Base-by-base conservation (phyloP, 139 green algal genomes). In the Ettlia oleoabundans region DNA sequence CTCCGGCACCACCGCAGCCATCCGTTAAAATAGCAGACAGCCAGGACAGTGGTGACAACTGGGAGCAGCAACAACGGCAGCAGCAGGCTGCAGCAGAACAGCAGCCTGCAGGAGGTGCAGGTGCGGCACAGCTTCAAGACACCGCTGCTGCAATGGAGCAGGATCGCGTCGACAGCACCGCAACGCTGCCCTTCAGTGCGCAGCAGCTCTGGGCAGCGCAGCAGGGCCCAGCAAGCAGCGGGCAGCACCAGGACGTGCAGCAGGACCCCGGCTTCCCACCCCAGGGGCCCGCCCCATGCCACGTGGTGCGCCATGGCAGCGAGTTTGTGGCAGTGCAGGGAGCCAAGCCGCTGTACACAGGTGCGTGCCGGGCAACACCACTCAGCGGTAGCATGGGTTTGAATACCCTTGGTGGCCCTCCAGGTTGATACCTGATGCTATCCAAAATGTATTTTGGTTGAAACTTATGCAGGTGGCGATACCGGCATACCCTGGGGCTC, bases 401-500 rank as follows among this genome's bases (percentile, higher is more conserved):
- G n/a, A n/a, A n/a, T n/a, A n/a, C n/a, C n/a, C n/a, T n/a, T n/a
- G n/a, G n/a, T n/a, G n/a, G n/a, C n/a, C n/a, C n/a, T n/a, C n/a
- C n/a, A n/a, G n/a, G n/a, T n/a, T n/a, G n/a, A n/a, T n/a, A n/a
- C n/a, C n/a, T n/a, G n/a, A n/a, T n/a, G n/a, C n/a, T n/a, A n/a
- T n/a, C n/a, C n/a, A n/a, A n/a, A n/a, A n/a, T n/a, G n/a, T n/a
- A n/a, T n/a, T n/a, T n/a, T n/a, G n/a, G n/a, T n/a, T n/a, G n/a
- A n/a, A n/a, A n/a, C n/a, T n/a, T n/a, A n/a, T n/a, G n/a, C n/a
- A n/a, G n/a, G 86, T 1, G 86, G 86, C 7, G 33, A 64, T 52
- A 82, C 77, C 3, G 78, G 86, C 53, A 58, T 90, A 1, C 78
- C 86, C 8, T 90, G 86, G 86, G 86, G 86, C 52, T 38, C 62